Evolutionary conservation across 148 eudicot species (phyloP).

Genomic region (Beta vulgaris): DNA sequence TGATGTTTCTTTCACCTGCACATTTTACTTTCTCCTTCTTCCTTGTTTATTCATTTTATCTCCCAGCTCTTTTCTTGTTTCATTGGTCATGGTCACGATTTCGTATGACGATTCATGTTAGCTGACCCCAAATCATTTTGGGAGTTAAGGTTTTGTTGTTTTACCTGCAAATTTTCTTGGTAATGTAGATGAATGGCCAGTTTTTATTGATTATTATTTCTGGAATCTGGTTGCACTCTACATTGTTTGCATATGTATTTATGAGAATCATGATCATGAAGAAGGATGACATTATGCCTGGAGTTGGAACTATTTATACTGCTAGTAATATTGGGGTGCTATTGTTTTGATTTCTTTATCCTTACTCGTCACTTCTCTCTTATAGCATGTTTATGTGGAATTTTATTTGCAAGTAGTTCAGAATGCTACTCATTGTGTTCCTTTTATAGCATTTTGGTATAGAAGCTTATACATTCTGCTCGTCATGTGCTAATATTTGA

Average conservation of each 20-base stretch:
- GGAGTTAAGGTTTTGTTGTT: not conserved
- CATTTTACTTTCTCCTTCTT: too few relatives aligned
- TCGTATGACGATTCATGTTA: too few relatives aligned
- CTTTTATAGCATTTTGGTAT: not conserved
- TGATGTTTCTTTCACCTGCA: too few relatives aligned
- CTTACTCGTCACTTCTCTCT: not conserved
- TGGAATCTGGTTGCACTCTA: not conserved
- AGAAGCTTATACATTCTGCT: not conserved
- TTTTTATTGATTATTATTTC: too few relatives aligned
- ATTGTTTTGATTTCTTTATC: not conserved
- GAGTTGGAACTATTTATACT: not conserved
- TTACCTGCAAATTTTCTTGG: not conserved
- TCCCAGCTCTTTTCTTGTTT: too few relatives aligned
- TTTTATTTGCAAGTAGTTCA: not conserved
- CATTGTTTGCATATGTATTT: not conserved
- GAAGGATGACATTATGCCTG: not conserved
- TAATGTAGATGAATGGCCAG: not conserved
- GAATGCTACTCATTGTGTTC: not conserved
- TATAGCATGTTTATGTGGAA: not conserved
- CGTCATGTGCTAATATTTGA: conserved; percentile 12
- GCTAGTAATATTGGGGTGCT: not conserved
- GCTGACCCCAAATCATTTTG: too few relatives aligned
- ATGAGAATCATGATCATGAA: not conserved
- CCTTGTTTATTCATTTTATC: too few relatives aligned
- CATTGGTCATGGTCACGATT: too few relatives aligned